phyloP scores from a whole-genome alignment of 148 eudicot species.

The Simmondsia chinensis region DNA sequence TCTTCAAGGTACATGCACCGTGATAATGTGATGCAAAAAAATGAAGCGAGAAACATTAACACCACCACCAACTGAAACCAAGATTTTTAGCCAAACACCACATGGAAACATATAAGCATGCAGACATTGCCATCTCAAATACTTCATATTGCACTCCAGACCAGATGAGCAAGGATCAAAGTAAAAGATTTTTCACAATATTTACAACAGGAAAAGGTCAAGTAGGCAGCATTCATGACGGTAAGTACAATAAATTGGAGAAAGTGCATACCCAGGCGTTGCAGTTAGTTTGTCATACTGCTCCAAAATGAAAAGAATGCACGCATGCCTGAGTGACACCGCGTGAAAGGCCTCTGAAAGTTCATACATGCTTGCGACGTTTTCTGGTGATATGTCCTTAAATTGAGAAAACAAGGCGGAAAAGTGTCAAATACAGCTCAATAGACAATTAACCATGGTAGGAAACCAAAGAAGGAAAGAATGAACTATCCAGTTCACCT shows the following conservation, averaged over 20 bases:
- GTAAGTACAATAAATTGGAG: not conserved
- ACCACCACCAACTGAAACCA: too few species aligned
- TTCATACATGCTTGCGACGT: constrained; percentile 56
- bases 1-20: too few species aligned
- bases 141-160: too few species aligned
- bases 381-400: constrained; percentile 54
- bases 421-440: not conserved
- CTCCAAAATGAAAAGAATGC: constrained; percentile 66
- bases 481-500: constrained; percentile 29
- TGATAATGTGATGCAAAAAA: too few species aligned
- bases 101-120: too few species aligned
- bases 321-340: constrained; percentile 45
- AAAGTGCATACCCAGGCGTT: constrained; percentile 46
- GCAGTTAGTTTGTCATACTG: constrained; percentile 46
- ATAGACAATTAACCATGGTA: constrained; percentile 1
- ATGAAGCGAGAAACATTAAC: too few species aligned
- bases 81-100: too few species aligned
- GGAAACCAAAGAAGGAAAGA: constrained; percentile 1
- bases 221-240: not conserved
- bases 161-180: too few species aligned
- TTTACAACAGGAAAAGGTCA: not conserved
- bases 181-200: too few species aligned
- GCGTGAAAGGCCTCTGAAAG: constrained; percentile 76
- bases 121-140: too few species aligned
- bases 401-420: constrained; percentile 1